phyloP scores from a whole-genome alignment of 2,329 filamentous ascomycete genomes.

The Arachnopeziza araneosa region DNA sequence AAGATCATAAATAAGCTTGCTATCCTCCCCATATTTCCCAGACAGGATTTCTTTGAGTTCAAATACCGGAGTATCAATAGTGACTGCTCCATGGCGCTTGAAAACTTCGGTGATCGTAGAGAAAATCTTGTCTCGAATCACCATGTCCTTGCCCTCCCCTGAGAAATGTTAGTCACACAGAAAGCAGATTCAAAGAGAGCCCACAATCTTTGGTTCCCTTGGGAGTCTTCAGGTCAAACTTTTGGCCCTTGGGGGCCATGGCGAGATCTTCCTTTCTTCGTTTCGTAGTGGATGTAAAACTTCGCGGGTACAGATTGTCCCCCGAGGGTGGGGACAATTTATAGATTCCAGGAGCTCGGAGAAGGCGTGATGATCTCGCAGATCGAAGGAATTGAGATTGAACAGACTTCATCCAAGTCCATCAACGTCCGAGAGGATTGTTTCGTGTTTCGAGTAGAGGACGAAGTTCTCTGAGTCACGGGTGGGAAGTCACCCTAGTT shows the following conservation, averaged over 20 bases:
- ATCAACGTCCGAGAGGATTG: slow-evolving; percentile 10
- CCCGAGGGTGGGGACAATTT: slow-evolving; percentile 9
- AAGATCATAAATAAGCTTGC: slow-evolving; percentile 86
- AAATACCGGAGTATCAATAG: slow-evolving; percentile 78
- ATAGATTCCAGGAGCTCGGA: slow-evolving; percentile 3
- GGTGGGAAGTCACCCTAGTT: slow-evolving; percentile 14
- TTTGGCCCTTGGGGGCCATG: slow-evolving; percentile 37
- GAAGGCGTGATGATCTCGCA: slow-evolving; percentile 27
- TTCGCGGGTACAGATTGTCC: slow-evolving; percentile 13
- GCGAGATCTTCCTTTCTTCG: slow-evolving; percentile 16
- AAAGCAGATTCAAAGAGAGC: slow-evolving; percentile 12
- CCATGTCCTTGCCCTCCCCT: slow-evolving; percentile 71
- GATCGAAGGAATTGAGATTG: slow-evolving; percentile 22
- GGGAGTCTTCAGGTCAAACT: slow-evolving; percentile 75
- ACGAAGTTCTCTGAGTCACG: slow-evolving; percentile 25
- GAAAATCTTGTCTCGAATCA: slow-evolving; percentile 77
- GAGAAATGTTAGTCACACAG: slow-evolving; percentile 9
- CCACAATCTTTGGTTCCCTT: slow-evolving; percentile 85
- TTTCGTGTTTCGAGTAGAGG: slow-evolving; percentile 1
- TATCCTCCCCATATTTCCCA: slow-evolving; percentile 89
- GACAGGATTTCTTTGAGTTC: slow-evolving; percentile 81
- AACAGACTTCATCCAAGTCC: slow-evolving; percentile 27
- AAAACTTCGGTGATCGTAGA: slow-evolving; percentile 70
- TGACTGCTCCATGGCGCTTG: slow-evolving; percentile 75
- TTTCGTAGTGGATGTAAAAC: slow-evolving; percentile 19